Evolutionary conservation across 306 rosid genomes (phyloP).

Genomic region (Mimosa bimucronata): DNA sequence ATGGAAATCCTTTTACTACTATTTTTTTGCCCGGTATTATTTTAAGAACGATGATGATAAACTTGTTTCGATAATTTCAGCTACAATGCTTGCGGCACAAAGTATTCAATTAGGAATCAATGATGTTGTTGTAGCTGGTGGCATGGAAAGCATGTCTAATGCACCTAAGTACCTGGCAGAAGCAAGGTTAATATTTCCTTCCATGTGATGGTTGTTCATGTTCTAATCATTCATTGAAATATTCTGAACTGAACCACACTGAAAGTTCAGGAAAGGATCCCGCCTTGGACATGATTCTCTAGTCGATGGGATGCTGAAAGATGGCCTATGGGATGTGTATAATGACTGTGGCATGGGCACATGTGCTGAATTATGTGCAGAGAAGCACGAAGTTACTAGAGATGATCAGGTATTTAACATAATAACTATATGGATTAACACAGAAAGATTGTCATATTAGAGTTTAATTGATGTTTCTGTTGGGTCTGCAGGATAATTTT

Average conservation of each 20-base stretch:
- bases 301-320: conserved; percentile 96
- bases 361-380: conserved; percentile 96
- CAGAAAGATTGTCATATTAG: background rate
- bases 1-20: background rate
- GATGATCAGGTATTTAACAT: conserved; percentile 72
- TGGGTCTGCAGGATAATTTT: conserved; percentile 69
- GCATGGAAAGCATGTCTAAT: conserved; percentile 98
- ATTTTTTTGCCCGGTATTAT: background rate
- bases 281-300: conserved; percentile 97
- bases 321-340: conserved; percentile 97
- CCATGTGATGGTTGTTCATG: conserved; percentile 23
- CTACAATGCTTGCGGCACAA: conserved; percentile 96
- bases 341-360: conserved; percentile 88
- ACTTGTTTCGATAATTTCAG: conserved; percentile 52
- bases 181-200: conserved; percentile 73
- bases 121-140: conserved; percentile 97
- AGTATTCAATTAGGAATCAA: conserved; percentile 94
- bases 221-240: conserved; percentile 29
- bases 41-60: background rate
- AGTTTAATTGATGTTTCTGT: conserved; percentile 36
- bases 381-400: conserved; percentile 77
- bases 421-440: conserved; percentile 26
- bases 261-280: conserved; percentile 91
- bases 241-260: conserved; percentile 37
- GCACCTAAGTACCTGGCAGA: conserved; percentile 91